Base-by-base conservation (phyloP, 73 alveolate genomes). In the Paramecium caudatum region DNA sequence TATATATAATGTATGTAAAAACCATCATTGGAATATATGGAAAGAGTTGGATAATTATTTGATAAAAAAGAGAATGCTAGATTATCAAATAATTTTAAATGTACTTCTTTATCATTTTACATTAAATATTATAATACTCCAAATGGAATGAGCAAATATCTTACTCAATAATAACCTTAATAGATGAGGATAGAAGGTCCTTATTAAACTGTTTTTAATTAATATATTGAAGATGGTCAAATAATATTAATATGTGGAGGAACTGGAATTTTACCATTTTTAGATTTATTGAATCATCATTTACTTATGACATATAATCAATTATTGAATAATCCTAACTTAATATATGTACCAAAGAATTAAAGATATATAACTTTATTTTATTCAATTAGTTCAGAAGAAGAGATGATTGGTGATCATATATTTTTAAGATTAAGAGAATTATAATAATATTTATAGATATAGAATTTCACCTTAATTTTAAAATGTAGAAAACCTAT, bases 251-350 rank as follows among this genome's bases (percentile, higher is more conserved):
- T 74, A 16, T 74, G 88, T 74, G 88, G 88, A 15, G 88, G 88
- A 21, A 74, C 88, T 39, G 88, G 88, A 41, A 37, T 74, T 0
- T 74, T 74, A 25, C 88, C 88, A 30, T 74, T 74, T 74, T 74
- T 74, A 41, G 88, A 74, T 74, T 74, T 74, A 17, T 47, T 74
- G 0, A 39, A 74, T 74, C 43, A 74, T 74, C 47, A 27, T 43
- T 43, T 74, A 65, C 12, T 33, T 12, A 33, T 65, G 83, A 6
- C 33, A 32, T 30, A 36, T 30, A 36, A 65, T 33, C 50, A 65
- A 65, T 30, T 65, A 65, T 7, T 36, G 27, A 2, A 65, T 13
- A 7, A 33, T 32, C 50, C 46, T 27, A 55, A 55, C 30, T 21
- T 65, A 5, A 3, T 33, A 16, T 32, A 65, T 2, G 49, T 65